Base-by-base conservation (phyloP, 352 stramenopile species). In the Globisporangium splendens region DNA sequence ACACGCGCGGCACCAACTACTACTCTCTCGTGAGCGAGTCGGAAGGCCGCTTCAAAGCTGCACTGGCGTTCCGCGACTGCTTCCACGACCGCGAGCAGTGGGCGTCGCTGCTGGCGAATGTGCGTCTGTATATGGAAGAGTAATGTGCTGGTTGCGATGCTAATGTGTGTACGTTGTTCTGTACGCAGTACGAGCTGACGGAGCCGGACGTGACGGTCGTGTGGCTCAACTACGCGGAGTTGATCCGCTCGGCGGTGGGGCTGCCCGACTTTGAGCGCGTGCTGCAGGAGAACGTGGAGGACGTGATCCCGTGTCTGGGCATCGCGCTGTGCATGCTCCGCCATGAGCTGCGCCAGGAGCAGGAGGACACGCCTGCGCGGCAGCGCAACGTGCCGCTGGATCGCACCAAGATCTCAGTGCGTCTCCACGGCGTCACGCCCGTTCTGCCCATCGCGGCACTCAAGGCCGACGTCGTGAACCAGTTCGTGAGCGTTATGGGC, bases 401-500 rank as follows among this genome's bases (percentile, higher is more conserved):
- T 46, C 64, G 73, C 3, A 72, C 69, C 20, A 88, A 88, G 66
- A 79, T 90, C 46, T 66, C 65, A 0, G 68, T 85, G 50, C 73
- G 83, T 21, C 57, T 96, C 14, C 69, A 90, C 14, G 65, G 83
- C 35, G 73, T 94, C 54, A 77, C 81, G n/a, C 80, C 84, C 0
- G 64, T 88, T 18, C 64, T 88, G 28, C 57, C 71, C 10, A 89
- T 95, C 68, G 74, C 73, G 8, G 70, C 80, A 31, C 65, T 96
- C 33, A 94, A 93, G 64, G 72, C 86, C 0, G 73, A 89, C 54
- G 72, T 88, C 20, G 73, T 95, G 31, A 83, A 86, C 52, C 77
- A 89, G 57, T 91, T 96, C 33, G 81, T 96, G 41, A 83, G 77
- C 50, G 71, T 87, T 46, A 61, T 74, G 13, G 77, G 76, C 38